A percentile compares a stretch with the other conserved stretches of the same genome.
Evolutionary conservation across 202 grass and related monocot genomes (phyloP).

Genomic region (Carex sylvatica): DNA sequence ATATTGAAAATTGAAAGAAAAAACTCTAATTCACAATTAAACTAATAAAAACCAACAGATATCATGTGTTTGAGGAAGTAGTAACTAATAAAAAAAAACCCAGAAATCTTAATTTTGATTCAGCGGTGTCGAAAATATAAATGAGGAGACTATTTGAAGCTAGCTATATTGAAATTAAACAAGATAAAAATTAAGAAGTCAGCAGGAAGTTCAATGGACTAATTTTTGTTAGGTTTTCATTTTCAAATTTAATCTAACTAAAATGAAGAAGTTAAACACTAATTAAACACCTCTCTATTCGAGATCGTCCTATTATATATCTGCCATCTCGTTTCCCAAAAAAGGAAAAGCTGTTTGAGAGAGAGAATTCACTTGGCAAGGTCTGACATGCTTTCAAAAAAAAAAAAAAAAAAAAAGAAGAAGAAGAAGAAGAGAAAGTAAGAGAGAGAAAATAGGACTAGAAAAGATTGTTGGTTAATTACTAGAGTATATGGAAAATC

Average conservation of each 20-base stretch:
- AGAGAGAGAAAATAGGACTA: not conserved
- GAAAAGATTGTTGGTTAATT: not conserved
- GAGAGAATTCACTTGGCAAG: not conserved
- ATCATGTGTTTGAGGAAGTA: not conserved
- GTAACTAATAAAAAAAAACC: not conserved
- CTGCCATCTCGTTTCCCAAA: not conserved
- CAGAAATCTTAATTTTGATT: not conserved
- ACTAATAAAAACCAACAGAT: not conserved
- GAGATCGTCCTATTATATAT: conserved; percentile 1
- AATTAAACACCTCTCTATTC: not conserved
- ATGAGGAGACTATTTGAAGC: not conserved
- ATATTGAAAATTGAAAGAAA: not conserved
- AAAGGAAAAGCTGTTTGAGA: not conserved
- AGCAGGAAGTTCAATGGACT: not conserved
- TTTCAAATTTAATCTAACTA: not conserved
- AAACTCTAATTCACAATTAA: not conserved
- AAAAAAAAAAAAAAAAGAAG: not conserved
- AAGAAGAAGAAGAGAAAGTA: not conserved
- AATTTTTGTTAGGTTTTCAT: too few species aligned
- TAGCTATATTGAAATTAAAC: not conserved
- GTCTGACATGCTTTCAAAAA: not conserved
- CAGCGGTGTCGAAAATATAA: not conserved
- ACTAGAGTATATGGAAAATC: conserved; percentile 1
- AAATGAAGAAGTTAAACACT: not conserved
- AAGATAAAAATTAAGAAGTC: not conserved